Evolutionary conservation across 352 stramenopile genomes (phyloP).

Genomic region (Globisporangium cylindrosporum): DNA sequence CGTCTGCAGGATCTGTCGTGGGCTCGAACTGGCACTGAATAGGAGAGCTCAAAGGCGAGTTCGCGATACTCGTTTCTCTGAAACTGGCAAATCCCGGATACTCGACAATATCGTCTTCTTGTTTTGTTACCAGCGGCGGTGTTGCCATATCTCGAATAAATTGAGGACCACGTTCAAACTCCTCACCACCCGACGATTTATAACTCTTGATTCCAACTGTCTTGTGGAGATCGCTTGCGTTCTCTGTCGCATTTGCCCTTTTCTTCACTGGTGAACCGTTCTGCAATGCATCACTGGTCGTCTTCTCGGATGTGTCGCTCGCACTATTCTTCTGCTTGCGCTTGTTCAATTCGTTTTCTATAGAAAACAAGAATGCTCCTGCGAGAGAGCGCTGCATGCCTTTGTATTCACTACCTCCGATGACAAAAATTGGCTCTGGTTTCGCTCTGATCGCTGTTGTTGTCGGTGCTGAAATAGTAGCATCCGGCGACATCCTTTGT

Average conservation of each 20-base stretch:
- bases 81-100: not conserved
- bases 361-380: conserved; percentile 20
- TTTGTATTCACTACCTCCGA: not conserved
- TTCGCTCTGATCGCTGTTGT: not conserved
- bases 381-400: conserved; percentile 14
- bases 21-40: not conserved
- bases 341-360: conserved; percentile 26
- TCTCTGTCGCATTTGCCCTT: not conserved
- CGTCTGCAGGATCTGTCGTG: not conserved
- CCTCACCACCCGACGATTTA: not conserved
- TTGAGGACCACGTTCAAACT: not conserved
- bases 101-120: not conserved
- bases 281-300: not conserved
- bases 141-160: not conserved
- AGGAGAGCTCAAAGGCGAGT: not conserved
- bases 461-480: not conserved
- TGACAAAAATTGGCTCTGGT: not conserved
- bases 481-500: not conserved
- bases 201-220: not conserved
- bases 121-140: not conserved
- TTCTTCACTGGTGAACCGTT: not conserved
- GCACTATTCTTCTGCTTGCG: conserved; percentile 11
- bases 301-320: not conserved
- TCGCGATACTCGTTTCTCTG: not conserved
- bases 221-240: not conserved